phyloP scores from a whole-genome alignment of 2,329 filamentous ascomycete species.

The Trichoderma asperellum region DNA sequence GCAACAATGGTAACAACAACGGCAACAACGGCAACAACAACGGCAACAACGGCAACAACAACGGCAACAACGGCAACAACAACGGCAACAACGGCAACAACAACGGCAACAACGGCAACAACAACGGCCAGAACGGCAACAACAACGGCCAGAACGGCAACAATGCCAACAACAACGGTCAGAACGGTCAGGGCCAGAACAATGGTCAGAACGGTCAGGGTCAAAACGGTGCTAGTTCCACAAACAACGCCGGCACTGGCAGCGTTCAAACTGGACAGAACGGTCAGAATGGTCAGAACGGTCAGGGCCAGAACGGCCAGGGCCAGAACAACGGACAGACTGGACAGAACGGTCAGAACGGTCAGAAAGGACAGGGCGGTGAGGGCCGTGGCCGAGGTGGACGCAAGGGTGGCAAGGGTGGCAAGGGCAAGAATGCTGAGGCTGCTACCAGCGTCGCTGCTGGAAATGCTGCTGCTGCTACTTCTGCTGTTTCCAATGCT shows the following conservation, averaged over 20 bases:
- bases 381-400: background rate
- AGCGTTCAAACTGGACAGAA: conserved; percentile 18
- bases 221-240: background rate
- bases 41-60: conserved; percentile 16
- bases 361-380: background rate
- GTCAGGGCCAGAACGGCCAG: conserved; percentile 10
- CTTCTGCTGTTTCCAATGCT: conserved; percentile 28
- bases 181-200: conserved; percentile 2
- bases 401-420: background rate
- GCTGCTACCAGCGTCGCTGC: background rate
- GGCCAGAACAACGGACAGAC: conserved; percentile 14
- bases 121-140: conserved; percentile 22
- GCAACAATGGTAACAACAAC: conserved; percentile 33
- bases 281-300: background rate
- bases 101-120: background rate
- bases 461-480: background rate
- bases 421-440: background rate
- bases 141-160: background rate
- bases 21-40: conserved; percentile 2
- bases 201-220: conserved; percentile 4
- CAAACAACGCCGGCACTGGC: conserved; percentile 21
- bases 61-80: background rate
- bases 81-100: background rate
- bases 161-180: background rate
- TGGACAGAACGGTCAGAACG: conserved; percentile 8